Conservation (phyloP, 176 grass and related monocot genomes). For the Typha latifolia region DNA sequence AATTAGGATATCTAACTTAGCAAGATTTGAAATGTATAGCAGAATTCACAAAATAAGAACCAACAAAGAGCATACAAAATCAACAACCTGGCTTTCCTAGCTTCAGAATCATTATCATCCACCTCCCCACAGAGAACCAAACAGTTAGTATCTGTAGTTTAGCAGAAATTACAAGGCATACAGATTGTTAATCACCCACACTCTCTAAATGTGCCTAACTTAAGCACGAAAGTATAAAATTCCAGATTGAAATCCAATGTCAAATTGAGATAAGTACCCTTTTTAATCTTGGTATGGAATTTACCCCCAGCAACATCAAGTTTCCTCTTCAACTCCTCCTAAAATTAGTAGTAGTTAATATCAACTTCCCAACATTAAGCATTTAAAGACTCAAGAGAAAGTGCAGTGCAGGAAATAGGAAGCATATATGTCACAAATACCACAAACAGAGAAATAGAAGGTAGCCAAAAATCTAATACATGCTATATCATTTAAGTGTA, state of each 20-base stretch:
- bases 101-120: constrained; percentile 55
- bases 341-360: neutral
- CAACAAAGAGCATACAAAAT: constrained; percentile 13
- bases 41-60: constrained; percentile 12
- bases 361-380: neutral
- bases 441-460: constrained; percentile 3
- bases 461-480: constrained; percentile 1
- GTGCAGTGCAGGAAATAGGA: neutral
- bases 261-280: constrained; percentile 37
- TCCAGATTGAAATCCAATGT: neutral
- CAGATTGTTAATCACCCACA: no score
- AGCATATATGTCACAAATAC: neutral
- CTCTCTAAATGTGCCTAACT: no score
- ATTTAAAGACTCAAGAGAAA: neutral
- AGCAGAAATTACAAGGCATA: neutral
- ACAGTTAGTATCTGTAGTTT: constrained; percentile 72
- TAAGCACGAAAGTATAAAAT: no score
- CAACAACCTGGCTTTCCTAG: constrained; percentile 73
- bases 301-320: constrained; percentile 54
- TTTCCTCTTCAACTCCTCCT: constrained; percentile 79
- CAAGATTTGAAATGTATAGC: neutral
- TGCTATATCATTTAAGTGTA: neutral
- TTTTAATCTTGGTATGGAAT: constrained; percentile 60
- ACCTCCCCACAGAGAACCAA: constrained; percentile 61
- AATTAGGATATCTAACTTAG: constrained; percentile 15